Conservation (phyloP, 208 protist genomes). For the Wallacemonas rigidus region DNA sequence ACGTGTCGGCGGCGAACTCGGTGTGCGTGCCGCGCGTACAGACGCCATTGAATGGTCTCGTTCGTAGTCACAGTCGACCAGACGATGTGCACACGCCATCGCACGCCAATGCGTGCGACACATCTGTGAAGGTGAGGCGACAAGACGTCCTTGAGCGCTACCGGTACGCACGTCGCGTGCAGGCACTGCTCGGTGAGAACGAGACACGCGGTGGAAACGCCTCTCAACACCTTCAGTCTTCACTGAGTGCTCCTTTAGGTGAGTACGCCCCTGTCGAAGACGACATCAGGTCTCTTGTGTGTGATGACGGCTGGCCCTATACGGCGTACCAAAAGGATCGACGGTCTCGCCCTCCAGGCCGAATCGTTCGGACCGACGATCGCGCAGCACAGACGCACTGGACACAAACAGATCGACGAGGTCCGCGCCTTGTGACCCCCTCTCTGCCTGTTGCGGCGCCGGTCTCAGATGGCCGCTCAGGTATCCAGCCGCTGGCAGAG, state of each 20-base stretch:
- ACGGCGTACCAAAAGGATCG: background rate
- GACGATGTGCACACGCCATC: background rate
- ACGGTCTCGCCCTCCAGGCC: no score
- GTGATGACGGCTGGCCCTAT: constrained; percentile 4
- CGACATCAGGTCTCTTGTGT: background rate
- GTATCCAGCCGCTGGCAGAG: background rate
- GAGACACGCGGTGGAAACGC: background rate
- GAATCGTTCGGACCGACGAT: background rate
- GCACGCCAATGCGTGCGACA: background rate
- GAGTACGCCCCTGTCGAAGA: background rate
- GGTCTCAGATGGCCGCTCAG: background rate
- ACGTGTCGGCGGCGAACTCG: background rate
- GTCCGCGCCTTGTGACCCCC: background rate
- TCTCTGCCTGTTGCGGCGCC: background rate
- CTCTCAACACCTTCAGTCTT: background rate
- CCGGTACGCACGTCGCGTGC: background rate
- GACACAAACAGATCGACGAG: background rate
- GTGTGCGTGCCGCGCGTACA: background rate
- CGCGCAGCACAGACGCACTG: background rate
- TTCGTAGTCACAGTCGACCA: background rate
- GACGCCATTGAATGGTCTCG: background rate
- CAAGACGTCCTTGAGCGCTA: background rate
- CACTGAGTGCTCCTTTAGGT: no score
- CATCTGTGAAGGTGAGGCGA: background rate
- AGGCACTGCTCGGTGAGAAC: background rate